A percentile compares a stretch with the other conserved stretches of the same genome.
These are phyloP conservation scores for Pichia inconspicua DNA, from an alignment of 1,139 yeast genomes.

Conservation along the genomic window DNA sequence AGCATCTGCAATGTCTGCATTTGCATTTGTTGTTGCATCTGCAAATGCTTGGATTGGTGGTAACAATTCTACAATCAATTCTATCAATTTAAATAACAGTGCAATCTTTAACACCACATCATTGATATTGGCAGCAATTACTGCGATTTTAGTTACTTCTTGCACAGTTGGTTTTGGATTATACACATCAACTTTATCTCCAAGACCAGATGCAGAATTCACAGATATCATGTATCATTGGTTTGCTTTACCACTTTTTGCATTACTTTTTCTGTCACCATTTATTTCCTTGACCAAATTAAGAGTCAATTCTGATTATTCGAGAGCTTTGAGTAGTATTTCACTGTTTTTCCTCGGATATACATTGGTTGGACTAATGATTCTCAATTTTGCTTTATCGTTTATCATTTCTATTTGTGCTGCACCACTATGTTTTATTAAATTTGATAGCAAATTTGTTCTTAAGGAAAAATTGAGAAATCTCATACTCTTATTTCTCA, in stretches of 20 bases:
- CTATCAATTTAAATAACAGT: constrained; percentile 11
- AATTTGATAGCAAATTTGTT: constrained; percentile 30
- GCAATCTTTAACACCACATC: constrained; percentile 13
- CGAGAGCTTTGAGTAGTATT: constrained; percentile 33
- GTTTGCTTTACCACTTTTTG: constrained; percentile 8
- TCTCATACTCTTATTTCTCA: constrained; percentile 17
- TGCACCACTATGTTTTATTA: constrained; percentile 63
- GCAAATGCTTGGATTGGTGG: constrained; percentile 50
- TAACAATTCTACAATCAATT: constrained; percentile 12
- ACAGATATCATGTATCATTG: constrained; percentile 2
- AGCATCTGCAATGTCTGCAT: constrained; percentile 67
- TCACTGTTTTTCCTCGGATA: constrained; percentile 49
- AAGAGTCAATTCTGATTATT: constrained; percentile 20
- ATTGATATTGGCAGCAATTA: constrained; percentile 17
- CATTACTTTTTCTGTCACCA: constrained; percentile 3
- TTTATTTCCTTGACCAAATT: constrained; percentile 10
- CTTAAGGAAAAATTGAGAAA: constrained; percentile 12
- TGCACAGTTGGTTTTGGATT: constrained; percentile 17
- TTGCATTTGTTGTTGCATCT: constrained; percentile 65
- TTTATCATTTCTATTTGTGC: constrained; percentile 59
- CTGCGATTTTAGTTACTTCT: constrained; percentile 12
- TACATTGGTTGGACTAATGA: constrained; percentile 64
- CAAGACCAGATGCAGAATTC: constrained; percentile 5
- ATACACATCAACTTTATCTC: constrained; percentile 8
- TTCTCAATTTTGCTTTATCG: constrained; percentile 80